Evolutionary conservation across 2,329 filamentous ascomycete genomes (phyloP), one percentile per base, ranked within the genome.

Genomic region (Bipolaris gigantea): DNA sequence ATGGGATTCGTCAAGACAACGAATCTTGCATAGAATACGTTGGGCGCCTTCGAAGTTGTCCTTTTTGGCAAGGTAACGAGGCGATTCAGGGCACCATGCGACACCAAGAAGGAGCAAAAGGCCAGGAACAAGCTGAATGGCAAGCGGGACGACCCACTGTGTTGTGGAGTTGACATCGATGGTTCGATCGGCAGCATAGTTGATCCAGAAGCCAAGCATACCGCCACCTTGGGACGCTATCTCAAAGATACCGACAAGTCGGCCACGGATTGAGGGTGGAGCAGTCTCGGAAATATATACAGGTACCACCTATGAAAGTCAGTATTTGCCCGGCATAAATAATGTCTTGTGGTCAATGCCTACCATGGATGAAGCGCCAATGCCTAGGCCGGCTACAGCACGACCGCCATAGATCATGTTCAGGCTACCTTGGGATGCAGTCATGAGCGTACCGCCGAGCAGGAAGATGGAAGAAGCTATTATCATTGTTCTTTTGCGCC

Each of bases 221-320:
- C 85, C 85, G 30, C 86, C 82, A 1, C 83, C 77, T 73, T 88
- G 86, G 73, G 83, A 87, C 23, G 84, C 83, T 1, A 88, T 77
- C 67, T 89, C 86, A 70, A 87, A 89, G 48, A 88, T 81, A 47
- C 86, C 85, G 21, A 88, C 83, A 1, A 89, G 78, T 2, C 85
- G 80, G 16, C 86, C 86, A 57, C 86, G 80, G 42, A 88, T 81
- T 4, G 85, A 84, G 0, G 85, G 85, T 2, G 86, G 86, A 0
- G 84, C 66, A 7, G 66, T 73, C 47, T 76, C 74, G 8, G 72
- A 70, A 47, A 76, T 74, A 48, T 74, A 75, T 18, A 75, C 69
- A 6, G 74, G 74, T 9, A 74, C 71, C 13, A 46, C 43, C 43
- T 46, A n/a, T 9, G 15, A 2, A 18, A 18, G 13, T 32, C 15